These are phyloP conservation scores for Drosera capensis DNA, from an alignment of 148 eudicot genomes.

Conservation along the genomic window DNA sequence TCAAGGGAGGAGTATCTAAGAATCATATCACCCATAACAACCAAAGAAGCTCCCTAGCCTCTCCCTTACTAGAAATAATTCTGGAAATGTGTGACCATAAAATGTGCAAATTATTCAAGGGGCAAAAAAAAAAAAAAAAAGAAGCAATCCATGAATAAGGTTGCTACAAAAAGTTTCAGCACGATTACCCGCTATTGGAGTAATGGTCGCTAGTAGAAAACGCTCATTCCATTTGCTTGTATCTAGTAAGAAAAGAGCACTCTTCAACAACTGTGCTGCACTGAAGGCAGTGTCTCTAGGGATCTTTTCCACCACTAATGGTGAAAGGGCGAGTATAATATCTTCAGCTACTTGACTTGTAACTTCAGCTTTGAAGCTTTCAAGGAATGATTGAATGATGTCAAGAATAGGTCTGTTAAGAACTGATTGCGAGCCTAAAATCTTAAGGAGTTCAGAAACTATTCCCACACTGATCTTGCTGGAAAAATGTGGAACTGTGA, in stretches of 20 bases:
- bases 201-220: conserved; percentile 25
- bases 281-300: conserved; percentile 37
- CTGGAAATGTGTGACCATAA: too few species aligned
- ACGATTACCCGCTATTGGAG: conserved; percentile 42
- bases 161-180: not conserved
- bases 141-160: not conserved
- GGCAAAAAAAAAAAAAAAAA: not conserved
- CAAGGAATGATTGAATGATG: conserved; percentile 39
- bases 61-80: too few species aligned
- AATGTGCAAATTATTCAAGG: not conserved
- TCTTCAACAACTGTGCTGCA: conserved; percentile 47
- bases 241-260: conserved; percentile 26
- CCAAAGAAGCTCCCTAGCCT: too few species aligned
- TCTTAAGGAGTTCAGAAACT: conserved; percentile 32
- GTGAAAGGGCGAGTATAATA: conserved; percentile 24
- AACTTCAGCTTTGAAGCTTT: conserved; percentile 22
- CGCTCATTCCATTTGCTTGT: conserved; percentile 25
- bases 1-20: too few species aligned
- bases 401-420: conserved; percentile 46
- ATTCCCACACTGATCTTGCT: conserved; percentile 19
- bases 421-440: conserved; percentile 27
- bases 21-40: too few species aligned
- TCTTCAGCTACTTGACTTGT: conserved; percentile 22
- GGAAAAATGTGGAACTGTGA: conserved; percentile 45
- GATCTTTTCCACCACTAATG: conserved; percentile 27